A percentile compares a stretch with the other conserved stretches of the same genome.
Evolutionary conservation across 176 grass and related monocot genomes (phyloP).

Genomic region (Oryza coarctata): DNA sequence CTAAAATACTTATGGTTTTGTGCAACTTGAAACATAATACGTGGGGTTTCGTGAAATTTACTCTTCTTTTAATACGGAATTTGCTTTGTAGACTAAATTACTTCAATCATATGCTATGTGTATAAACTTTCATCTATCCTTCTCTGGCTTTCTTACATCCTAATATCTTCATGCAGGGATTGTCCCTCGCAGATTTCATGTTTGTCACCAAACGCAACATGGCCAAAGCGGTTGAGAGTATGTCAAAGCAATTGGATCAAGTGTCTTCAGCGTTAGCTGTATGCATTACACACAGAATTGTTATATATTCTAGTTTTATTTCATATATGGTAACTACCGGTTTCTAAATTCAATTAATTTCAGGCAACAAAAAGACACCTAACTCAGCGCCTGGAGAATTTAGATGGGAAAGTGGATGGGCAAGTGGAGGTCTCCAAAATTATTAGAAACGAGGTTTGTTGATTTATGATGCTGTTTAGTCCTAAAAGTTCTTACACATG

Average conservation of each 20-base stretch:
- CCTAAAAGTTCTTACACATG: background rate
- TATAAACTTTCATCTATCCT: background rate
- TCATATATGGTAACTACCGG: background rate
- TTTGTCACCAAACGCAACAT: conserved; percentile 92
- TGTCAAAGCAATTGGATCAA: conserved; percentile 96
- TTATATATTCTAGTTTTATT: conserved; percentile 21
- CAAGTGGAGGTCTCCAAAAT: conserved; percentile 79
- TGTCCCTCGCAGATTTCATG: conserved; percentile 92
- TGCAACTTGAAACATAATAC: too few species aligned
- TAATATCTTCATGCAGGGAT: conserved; percentile 66
- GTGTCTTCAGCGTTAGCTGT: conserved; percentile 76
- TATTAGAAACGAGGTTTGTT: conserved; percentile 81
- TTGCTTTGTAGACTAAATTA: background rate
- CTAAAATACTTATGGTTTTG: too few species aligned
- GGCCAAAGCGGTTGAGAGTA: conserved; percentile 77
- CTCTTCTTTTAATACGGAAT: background rate
- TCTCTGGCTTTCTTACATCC: conserved; percentile 27
- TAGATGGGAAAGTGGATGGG: conserved; percentile 92
- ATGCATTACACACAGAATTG: conserved; percentile 36
- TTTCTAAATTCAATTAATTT: conserved; percentile 28
- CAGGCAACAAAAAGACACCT: conserved; percentile 89
- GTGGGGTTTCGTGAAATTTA: too few species aligned
- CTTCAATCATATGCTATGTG: background rate
- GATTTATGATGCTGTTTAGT: conserved; percentile 21
- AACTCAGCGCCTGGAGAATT: conserved; percentile 79